Percentiles rank a stretch among this genome's conserved stretches.
These are phyloP conservation scores for Penicillium longicatenatum DNA, from an alignment of 495 filamentous ascomycete species.

Conservation along the genomic window DNA sequence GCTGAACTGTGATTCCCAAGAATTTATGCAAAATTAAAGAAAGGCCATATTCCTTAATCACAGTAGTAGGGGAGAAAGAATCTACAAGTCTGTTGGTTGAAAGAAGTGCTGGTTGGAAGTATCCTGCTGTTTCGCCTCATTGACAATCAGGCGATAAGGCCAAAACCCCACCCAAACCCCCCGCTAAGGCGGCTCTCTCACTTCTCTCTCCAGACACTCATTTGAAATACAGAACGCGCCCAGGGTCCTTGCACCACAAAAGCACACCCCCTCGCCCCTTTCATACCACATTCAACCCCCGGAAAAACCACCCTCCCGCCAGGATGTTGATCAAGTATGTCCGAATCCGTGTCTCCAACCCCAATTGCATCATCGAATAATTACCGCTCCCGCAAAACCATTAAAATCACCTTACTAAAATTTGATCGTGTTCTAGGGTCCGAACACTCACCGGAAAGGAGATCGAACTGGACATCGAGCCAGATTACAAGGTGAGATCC, in stretches of 20 bases:
- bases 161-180: constrained; percentile 29
- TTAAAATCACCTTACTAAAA: constrained; percentile 17
- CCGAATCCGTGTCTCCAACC: constrained; percentile 1
- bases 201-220: constrained; percentile 23
- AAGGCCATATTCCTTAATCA: too few species aligned
- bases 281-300: background rate
- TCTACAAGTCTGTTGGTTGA: too few species aligned
- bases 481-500: constrained; percentile 76
- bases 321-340: constrained; percentile 55
- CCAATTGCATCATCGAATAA: constrained; percentile 26
- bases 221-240: constrained; percentile 7
- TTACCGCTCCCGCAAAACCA: constrained; percentile 5
- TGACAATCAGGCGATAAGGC: constrained; percentile 33
- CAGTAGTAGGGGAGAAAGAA: too few species aligned
- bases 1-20: too few species aligned
- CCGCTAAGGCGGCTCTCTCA: constrained; percentile 29
- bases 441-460: constrained; percentile 97
- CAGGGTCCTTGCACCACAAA: background rate
- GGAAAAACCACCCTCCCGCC: constrained; percentile 5
- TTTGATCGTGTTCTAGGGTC: constrained; percentile 61
- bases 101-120: too few species aligned
- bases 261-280: constrained; percentile 1
- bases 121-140: background rate
- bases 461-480: constrained; percentile 96
- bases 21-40: too few species aligned